A percentile compares a stretch with the other conserved stretches of the same genome.
Conservation (phyloP, 352 stramenopile genomes). For the Phytophthora pseudosyringae region DNA sequence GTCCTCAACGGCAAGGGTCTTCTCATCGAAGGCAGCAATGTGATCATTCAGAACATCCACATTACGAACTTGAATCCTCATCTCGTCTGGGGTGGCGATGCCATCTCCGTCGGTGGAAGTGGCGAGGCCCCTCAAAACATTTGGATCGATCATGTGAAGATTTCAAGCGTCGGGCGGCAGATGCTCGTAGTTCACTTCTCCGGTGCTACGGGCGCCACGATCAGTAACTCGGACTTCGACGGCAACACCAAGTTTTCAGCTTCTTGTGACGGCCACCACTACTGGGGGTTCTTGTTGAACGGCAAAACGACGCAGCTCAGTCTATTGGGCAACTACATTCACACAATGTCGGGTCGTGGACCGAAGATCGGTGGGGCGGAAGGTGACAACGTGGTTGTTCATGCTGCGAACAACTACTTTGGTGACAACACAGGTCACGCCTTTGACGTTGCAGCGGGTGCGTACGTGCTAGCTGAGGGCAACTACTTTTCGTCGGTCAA, state of each 20-base stretch:
- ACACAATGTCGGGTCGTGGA: constrained; percentile 37
- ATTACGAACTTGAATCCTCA: constrained; percentile 45
- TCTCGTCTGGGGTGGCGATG: constrained; percentile 28
- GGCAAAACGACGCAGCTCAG: constrained; percentile 29
- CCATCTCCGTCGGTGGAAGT: constrained; percentile 25
- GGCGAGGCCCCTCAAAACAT: constrained; percentile 16
- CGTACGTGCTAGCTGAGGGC: constrained; percentile 33
- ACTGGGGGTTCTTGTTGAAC: constrained; percentile 37
- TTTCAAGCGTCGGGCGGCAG: constrained; percentile 37
- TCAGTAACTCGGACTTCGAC: constrained; percentile 29
- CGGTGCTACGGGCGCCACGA: constrained; percentile 15
- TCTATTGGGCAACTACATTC: constrained; percentile 26
- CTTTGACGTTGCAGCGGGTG: constrained; percentile 22
- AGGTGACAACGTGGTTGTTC: constrained; percentile 18
- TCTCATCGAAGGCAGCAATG: constrained; percentile 29
- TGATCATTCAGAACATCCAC: constrained; percentile 48
- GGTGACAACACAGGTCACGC: constrained; percentile 18
- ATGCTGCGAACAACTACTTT: constrained; percentile 38
- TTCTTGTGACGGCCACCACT: constrained; percentile 40
- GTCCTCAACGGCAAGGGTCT: constrained; percentile 42
- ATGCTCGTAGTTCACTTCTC: constrained; percentile 38
- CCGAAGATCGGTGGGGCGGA: constrained; percentile 37
- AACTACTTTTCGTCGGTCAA: constrained; percentile 29
- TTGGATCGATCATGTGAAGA: constrained; percentile 46
- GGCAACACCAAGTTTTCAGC: constrained; percentile 2